Conservation (phyloP, 1,139 yeast genomes). For the Candida albicans region DNA sequence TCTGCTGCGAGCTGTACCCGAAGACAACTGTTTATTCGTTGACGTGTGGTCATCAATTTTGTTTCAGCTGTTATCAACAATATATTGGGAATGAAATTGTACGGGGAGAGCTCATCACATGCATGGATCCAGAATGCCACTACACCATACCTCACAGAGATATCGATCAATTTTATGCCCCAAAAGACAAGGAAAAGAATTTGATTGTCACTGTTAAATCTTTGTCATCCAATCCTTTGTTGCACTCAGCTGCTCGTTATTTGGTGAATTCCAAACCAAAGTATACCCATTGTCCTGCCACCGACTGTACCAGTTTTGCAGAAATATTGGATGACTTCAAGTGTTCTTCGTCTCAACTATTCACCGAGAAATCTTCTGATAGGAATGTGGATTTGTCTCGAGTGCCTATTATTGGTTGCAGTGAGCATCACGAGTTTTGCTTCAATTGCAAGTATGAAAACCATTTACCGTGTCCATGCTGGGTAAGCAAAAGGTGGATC, state of each 20-base stretch:
- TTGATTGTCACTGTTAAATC: constrained; percentile 10
- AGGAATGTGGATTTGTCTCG: constrained; percentile 19
- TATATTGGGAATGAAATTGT: constrained; percentile 56
- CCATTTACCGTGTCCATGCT: constrained; percentile 85
- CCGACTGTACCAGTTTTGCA: constrained; percentile 67
- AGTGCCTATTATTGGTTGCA: constrained; percentile 70
- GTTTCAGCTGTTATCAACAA: constrained; percentile 63
- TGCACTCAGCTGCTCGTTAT: constrained; percentile 38
- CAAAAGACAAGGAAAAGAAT: constrained; percentile 5
- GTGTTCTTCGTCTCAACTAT: not conserved
- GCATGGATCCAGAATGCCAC: constrained; percentile 54
- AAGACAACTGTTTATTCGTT: constrained; percentile 49
- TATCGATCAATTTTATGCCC: constrained; percentile 20
- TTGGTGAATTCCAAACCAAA: constrained; percentile 53
- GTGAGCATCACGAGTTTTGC: constrained; percentile 72
- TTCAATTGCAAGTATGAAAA: constrained; percentile 73
- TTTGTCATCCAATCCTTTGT: constrained; percentile 16
- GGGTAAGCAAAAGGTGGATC: constrained; percentile 69
- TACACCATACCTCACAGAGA: constrained; percentile 35
- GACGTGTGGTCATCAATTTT: constrained; percentile 69
- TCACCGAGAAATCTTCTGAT: constrained; percentile 23
- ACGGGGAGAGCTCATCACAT: constrained; percentile 60
- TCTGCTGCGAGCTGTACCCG: constrained; percentile 65
- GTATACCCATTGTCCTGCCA: constrained; percentile 82
- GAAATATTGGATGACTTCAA: constrained; percentile 30